A percentile compares a stretch with the other conserved stretches of the same genome.
Conservation (phyloP, 2,329 filamentous ascomycete genomes). For the Colletotrichum musicola region DNA sequence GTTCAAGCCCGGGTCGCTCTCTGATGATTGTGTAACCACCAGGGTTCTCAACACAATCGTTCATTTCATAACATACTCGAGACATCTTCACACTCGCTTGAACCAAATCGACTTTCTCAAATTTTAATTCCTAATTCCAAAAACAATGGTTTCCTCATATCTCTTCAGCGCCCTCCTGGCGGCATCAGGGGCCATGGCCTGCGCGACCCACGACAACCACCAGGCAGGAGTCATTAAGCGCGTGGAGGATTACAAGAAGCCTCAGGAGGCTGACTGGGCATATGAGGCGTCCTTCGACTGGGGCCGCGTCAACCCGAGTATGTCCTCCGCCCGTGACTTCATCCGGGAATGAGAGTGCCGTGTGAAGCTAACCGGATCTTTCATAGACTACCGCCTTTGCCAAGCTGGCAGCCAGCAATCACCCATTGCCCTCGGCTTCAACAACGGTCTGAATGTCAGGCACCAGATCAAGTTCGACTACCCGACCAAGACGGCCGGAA, state of each 20-base stretch:
- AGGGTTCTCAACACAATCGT: not conserved
- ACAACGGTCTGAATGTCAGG: constrained; percentile 53
- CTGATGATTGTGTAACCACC: too few relatives aligned
- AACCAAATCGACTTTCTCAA: not conserved
- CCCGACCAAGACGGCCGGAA: constrained; percentile 49
- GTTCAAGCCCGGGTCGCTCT: too few relatives aligned
- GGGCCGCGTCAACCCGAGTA: constrained; percentile 25
- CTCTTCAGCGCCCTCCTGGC: not conserved
- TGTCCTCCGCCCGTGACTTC: not conserved
- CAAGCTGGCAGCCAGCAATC: constrained; percentile 64
- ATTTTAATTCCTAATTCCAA: not conserved
- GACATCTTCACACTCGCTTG: not conserved
- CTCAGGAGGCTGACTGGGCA: constrained; percentile 22
- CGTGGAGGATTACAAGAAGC: not conserved
- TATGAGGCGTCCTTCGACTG: constrained; percentile 37
- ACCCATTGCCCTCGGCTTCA: constrained; percentile 58
- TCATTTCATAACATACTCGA: not conserved
- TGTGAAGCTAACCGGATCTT: too few relatives aligned
- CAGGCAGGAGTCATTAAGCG: constrained; percentile 1
- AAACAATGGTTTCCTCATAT: not conserved
- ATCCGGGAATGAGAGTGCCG: not conserved
- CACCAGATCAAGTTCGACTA: constrained; percentile 59
- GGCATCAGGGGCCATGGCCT: constrained; percentile 21
- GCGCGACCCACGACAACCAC: constrained; percentile 20
- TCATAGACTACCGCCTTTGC: constrained; percentile 48